Evolutionary conservation across 179 eudicot genomes (phyloP).

Genomic region (Camellia oleifera): DNA sequence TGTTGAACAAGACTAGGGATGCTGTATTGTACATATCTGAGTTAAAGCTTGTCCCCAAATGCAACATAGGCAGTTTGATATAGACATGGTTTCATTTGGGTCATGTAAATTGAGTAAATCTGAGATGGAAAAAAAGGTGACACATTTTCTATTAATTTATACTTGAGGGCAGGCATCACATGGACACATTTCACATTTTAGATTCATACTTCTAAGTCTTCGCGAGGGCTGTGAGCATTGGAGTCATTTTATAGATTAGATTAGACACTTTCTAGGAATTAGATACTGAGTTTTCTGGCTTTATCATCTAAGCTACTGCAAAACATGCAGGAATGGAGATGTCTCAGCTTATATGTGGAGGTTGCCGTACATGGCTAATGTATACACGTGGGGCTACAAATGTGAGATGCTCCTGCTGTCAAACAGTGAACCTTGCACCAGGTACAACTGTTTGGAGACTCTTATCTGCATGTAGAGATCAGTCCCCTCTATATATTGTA

Average conservation of each 20-base stretch:
- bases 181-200: background rate
- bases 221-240: background rate
- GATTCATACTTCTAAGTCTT: background rate
- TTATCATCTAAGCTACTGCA: conserved; percentile 2
- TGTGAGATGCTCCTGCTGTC: conserved; percentile 88
- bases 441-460: conserved; percentile 33
- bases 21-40: background rate
- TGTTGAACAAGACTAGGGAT: background rate
- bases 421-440: conserved; percentile 66
- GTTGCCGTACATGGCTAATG: conserved; percentile 77
- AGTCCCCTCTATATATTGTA: background rate
- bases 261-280: background rate
- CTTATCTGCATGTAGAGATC: background rate
- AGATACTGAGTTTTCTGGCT: conserved; percentile 8
- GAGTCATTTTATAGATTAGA: background rate
- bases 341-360: conserved; percentile 72
- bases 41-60: background rate
- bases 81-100: background rate
- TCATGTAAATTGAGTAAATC: background rate
- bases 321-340: conserved; percentile 52
- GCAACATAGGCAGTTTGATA: background rate
- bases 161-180: background rate
- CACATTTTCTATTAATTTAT: background rate
- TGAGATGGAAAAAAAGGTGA: background rate
- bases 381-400: conserved; percentile 75